A percentile compares a stretch with the other conserved stretches of the same genome.
Conservation (phyloP, 805 yeast species). For the Kluyveromyces starmeri region DNA sequence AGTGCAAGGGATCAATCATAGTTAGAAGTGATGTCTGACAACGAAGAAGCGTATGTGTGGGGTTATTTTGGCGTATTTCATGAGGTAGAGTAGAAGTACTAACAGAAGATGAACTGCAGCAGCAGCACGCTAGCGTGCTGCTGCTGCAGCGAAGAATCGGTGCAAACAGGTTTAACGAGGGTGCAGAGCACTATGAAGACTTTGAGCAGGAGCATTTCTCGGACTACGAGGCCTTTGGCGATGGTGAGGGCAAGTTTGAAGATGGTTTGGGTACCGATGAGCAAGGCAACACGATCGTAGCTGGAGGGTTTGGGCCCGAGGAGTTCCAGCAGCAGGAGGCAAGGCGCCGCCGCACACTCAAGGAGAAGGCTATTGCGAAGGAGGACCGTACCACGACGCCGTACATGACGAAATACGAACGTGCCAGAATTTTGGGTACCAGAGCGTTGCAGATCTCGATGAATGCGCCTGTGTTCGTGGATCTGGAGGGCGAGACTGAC, state of each 20-base stretch:
- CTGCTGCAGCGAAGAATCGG: no score
- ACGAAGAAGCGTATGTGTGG: constrained; percentile 41
- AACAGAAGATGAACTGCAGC: no score
- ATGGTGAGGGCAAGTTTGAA: constrained; percentile 27
- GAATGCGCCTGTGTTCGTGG: constrained; percentile 98
- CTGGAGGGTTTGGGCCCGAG: constrained; percentile 59
- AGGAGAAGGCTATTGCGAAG: constrained; percentile 79
- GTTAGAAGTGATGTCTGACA: constrained; percentile 50
- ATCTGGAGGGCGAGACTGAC: constrained; percentile 97
- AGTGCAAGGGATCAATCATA: no score
- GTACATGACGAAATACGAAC: constrained; percentile 96
- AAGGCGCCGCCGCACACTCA: constrained; percentile 51
- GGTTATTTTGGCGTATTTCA: no score
- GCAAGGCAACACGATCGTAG: constrained; percentile 65
- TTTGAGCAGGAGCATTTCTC: constrained; percentile 81
- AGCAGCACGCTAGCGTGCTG: no score
- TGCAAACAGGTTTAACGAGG: constrained; percentile 49
- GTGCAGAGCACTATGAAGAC: constrained; percentile 62
- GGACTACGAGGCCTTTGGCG: constrained; percentile 50
- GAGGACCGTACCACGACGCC: constrained; percentile 93
- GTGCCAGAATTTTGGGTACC: constrained; percentile 96
- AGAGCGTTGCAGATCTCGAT: constrained; percentile 95
- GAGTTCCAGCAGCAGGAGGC: constrained; percentile 28
- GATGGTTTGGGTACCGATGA: constrained; percentile 33
- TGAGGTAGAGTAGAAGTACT: no score